A percentile compares a stretch with the other conserved stretches of the same genome.
These are phyloP conservation scores for Flaveria ramosissima DNA, from an alignment of 129 eudicot species.

Conservation along the genomic window DNA sequence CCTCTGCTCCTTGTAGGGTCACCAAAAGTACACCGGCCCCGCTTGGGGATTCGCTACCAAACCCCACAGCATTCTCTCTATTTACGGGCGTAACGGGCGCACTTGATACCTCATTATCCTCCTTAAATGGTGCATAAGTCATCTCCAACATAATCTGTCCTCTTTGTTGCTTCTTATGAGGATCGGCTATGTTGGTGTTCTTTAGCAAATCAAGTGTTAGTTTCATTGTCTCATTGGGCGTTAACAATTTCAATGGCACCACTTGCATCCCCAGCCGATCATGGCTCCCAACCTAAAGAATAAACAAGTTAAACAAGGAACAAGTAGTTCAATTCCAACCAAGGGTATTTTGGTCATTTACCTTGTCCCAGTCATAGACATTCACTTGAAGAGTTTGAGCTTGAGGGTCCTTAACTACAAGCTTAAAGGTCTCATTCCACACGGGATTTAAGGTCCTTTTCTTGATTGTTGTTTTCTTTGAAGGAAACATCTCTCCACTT, in stretches of 20 bases:
- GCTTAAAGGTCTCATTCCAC: constrained; percentile 85
- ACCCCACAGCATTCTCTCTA: constrained; percentile 34
- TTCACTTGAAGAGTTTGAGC: constrained; percentile 64
- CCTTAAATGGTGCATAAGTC: constrained; percentile 74
- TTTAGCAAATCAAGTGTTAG: constrained; percentile 73
- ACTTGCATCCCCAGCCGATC: constrained; percentile 77
- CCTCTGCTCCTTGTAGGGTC: constrained; percentile 73
- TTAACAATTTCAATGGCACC: constrained; percentile 64
- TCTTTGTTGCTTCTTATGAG: constrained; percentile 60
- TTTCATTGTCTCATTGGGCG: constrained; percentile 67
- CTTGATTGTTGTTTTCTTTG: constrained; percentile 72
- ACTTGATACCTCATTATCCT: constrained; percentile 49
- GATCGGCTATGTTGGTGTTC: constrained; percentile 48
- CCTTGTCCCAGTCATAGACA: constrained; percentile 93
- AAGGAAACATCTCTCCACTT: constrained; percentile 64
- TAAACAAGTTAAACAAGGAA: neutral
- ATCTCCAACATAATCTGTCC: constrained; percentile 75
- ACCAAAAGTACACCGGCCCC: constrained; percentile 62
- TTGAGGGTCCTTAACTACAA: constrained; percentile 72
- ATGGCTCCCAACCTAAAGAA: constrained; percentile 70
- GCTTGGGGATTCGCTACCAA: constrained; percentile 35
- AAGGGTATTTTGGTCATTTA: constrained; percentile 22
- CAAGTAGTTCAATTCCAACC: neutral
- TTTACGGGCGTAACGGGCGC: constrained; percentile 30
- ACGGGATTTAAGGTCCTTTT: constrained; percentile 72